phyloP scores from a whole-genome alignment of 2,329 filamentous ascomycete genomes.

The Zymoseptoria tritici region DNA sequence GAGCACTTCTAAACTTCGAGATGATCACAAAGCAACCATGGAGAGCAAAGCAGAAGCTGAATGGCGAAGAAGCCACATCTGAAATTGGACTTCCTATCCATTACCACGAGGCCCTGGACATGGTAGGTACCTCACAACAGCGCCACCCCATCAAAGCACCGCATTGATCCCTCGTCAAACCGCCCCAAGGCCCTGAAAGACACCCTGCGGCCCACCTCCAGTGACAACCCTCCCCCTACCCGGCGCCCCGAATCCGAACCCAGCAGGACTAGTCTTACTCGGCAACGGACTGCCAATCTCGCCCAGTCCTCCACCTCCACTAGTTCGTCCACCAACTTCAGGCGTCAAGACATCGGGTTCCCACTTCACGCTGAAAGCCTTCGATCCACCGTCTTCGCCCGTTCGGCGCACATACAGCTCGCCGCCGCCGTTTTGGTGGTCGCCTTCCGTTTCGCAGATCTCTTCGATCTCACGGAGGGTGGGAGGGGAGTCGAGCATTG shows the following conservation, averaged over 20 bases:
- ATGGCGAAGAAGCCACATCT: too few species aligned
- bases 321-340: constrained; percentile 21
- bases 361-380: constrained; percentile 37
- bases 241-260: constrained; percentile 24
- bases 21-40: too few species aligned
- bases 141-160: too few species aligned
- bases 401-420: constrained; percentile 64
- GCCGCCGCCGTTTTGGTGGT: constrained; percentile 78
- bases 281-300: constrained; percentile 44
- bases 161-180: constrained; percentile 1
- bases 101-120: too few species aligned
- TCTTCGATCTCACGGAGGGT: constrained; percentile 64
- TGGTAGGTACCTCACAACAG: too few species aligned
- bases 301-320: constrained; percentile 29
- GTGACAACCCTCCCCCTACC: constrained; percentile 10
- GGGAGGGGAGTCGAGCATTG: constrained; percentile 50
- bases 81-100: too few species aligned
- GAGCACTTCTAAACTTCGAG: too few species aligned
- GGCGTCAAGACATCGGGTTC: constrained; percentile 23
- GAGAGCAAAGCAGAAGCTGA: too few species aligned
- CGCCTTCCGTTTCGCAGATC: constrained; percentile 88
- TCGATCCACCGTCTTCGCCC: constrained; percentile 20
- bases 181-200: constrained; percentile 22
- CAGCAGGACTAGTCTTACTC: constrained; percentile 34
- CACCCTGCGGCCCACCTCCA: constrained; percentile 7